Percentiles rank a stretch among this genome's conserved stretches.
phyloP scores from a whole-genome alignment of 768 basidiomycete genomes.

The Calvatia gigantea region DNA sequence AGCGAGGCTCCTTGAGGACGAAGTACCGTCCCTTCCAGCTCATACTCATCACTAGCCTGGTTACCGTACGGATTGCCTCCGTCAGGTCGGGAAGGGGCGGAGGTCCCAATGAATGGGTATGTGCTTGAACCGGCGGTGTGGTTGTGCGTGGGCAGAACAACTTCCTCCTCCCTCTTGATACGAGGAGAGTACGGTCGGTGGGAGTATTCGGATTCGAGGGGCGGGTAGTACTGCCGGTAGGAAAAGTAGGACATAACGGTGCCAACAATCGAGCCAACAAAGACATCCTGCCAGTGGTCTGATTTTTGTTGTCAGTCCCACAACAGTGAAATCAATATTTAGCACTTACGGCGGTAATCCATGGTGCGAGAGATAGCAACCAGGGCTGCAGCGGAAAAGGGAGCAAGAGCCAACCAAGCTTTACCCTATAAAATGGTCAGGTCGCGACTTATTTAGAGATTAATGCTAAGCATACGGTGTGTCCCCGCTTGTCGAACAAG shows the following conservation, averaged over 20 bases:
- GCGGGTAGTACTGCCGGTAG: constrained; percentile 83
- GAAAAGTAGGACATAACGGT: constrained; percentile 65
- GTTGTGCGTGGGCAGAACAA: constrained; percentile 37
- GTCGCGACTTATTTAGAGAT: neutral
- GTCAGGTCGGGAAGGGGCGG: constrained; percentile 14
- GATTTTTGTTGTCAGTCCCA: neutral
- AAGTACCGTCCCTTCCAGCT: constrained; percentile 27
- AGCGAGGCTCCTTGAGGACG: constrained; percentile 20
- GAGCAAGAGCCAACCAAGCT: constrained; percentile 79
- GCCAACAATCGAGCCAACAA: constrained; percentile 77
- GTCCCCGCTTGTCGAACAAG: constrained; percentile 78
- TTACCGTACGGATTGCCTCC: neutral
- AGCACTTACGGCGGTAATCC: constrained; percentile 78
- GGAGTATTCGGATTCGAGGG: constrained; percentile 56
- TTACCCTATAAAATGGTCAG: constrained; percentile 43
- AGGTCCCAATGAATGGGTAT: neutral
- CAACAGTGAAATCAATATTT: neutral
- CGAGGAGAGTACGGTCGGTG: constrained; percentile 76
- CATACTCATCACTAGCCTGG: constrained; percentile 22
- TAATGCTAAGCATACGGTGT: constrained; percentile 43
- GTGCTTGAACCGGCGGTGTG: constrained; percentile 1
- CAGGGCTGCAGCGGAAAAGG: constrained; percentile 72
- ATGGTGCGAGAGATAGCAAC: constrained; percentile 87
- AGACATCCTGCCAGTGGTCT: constrained; percentile 88
- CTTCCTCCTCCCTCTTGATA: constrained; percentile 43